Evolutionary conservation across 2,329 filamentous ascomycete species (phyloP), one percentile per base, ranked within the genome.

Genomic region (Cadophora sp.): DNA sequence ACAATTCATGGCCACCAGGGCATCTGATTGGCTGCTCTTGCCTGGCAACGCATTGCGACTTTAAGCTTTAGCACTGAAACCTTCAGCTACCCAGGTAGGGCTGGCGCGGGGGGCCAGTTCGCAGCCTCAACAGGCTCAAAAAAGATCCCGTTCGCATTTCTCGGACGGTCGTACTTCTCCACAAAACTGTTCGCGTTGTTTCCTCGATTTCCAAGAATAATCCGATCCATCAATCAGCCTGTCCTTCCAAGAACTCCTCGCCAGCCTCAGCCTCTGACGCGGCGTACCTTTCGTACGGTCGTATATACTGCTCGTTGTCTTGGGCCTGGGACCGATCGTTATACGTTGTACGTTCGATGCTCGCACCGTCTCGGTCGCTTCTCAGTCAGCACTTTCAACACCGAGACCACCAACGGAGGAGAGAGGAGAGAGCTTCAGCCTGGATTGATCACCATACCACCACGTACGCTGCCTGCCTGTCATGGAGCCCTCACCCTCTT

Each of bases 401-500:
- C 3, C 27, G 27, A 30, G 36, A 11, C 36, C 43, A 45, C 43
- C 27, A 4, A 6, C 6, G 3, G 27, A 30, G 27, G 3, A 5
- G 13, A 18, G 43, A 4, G 45, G n/a, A 48, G n/a, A 11, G 9
- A 13, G 45, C 9, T 48, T 13, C 45, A 20, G 45, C 27, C 27
- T 30, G 45, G n/a, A 18, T 18, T 45, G 43, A 45, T 20, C 16
- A 20, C n/a, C 45, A 22, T 3, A 1, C 24, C 45, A 22, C 51
- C 47, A n/a, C 24, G 22, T 36, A 55, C 50, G 24, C 4, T 30
- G 24, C 50, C 24, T 18, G 50, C 50, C 9, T 14, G 6, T 41
- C 39, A 64, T 64, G 62, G 62, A 59, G n/a, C n/a, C 51, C 13
- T 13, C 43, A 43, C 27, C 27, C 27, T 27, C 36, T n/a, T 24